A percentile compares a stretch with the other conserved stretches of the same genome.
Evolutionary conservation across 139 green algal species (phyloP).

Genomic region (Coelastrella sp.): DNA sequence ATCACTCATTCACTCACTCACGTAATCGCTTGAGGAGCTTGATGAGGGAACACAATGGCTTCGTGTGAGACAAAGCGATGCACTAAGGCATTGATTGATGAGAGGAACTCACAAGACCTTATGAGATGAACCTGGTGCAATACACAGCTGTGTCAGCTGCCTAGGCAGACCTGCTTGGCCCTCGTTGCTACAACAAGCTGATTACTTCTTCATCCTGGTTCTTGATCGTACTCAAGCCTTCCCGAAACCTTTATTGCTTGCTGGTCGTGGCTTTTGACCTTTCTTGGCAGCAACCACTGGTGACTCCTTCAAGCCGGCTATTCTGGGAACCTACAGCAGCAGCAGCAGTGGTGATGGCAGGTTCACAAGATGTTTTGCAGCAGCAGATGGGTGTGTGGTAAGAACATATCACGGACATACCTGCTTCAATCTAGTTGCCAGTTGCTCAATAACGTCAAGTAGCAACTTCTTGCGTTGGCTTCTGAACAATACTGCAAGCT

Average conservation of each 20-base stretch:
- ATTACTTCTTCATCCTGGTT: too few relatives aligned
- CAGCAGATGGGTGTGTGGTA: background rate
- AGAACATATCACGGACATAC: background rate
- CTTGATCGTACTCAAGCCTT: background rate
- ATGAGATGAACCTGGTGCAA: too few relatives aligned
- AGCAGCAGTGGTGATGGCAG: background rate
- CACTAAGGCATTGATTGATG: too few relatives aligned
- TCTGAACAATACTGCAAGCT: conserved; percentile 70
- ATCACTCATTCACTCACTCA: too few relatives aligned
- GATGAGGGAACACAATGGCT: too few relatives aligned
- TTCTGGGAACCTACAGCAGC: conserved; percentile 30
- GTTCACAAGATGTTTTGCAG: background rate
- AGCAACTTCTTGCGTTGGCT: conserved; percentile 75
- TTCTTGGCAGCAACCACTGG: conserved; percentile 18
- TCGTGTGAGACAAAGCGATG: too few relatives aligned
- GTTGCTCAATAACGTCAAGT: conserved; percentile 48
- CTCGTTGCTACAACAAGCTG: too few relatives aligned
- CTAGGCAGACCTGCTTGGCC: too few relatives aligned
- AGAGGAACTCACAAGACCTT: too few relatives aligned
- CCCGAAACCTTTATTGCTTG: conserved; percentile 38
- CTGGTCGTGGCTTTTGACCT: conserved; percentile 38
- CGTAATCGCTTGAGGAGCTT: too few relatives aligned
- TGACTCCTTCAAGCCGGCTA: conserved; percentile 14
- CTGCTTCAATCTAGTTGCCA: conserved; percentile 54
- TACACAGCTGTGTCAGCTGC: too few relatives aligned